Evolutionary conservation across 768 basidiomycete genomes (phyloP).

Genomic region (Mycena rebaudengoi): DNA sequence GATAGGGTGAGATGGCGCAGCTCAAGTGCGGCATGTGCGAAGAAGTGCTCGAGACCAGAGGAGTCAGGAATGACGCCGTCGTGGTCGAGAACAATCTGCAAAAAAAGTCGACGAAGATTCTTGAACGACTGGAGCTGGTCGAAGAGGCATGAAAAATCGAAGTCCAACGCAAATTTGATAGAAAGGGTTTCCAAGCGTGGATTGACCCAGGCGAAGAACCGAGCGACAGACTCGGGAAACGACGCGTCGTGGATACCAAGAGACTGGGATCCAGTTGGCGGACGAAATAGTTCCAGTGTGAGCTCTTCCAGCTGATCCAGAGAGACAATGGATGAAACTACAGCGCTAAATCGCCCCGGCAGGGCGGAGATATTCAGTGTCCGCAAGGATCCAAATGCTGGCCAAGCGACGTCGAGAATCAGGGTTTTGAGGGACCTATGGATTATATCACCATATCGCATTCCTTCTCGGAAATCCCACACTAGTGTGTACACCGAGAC

Average conservation of each 20-base stretch:
- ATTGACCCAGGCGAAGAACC: conserved; percentile 14
- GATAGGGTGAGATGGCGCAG: conserved; percentile 9
- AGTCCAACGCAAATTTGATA: conserved; percentile 6
- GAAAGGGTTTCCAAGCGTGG: neutral
- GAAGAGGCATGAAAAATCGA: conserved; percentile 11
- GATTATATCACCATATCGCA: conserved; percentile 10
- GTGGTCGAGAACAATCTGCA: conserved; percentile 4
- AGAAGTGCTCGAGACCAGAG: conserved; percentile 14
- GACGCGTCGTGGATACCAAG: neutral
- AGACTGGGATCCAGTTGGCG: neutral
- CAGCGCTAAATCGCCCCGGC: conserved; percentile 7
- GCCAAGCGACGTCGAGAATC: conserved; percentile 7
- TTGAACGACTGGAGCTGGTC: conserved; percentile 5
- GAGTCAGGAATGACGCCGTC: conserved; percentile 2
- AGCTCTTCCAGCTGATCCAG: conserved; percentile 6
- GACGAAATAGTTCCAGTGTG: conserved; percentile 3
- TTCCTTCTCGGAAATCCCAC: conserved; percentile 17
- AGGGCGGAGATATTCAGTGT: conserved; percentile 1
- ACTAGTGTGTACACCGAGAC: conserved; percentile 14
- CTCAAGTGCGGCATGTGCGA: conserved; percentile 2
- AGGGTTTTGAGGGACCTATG: conserved; percentile 12
- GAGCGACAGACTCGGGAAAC: conserved; percentile 7
- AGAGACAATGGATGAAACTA: conserved; percentile 4
- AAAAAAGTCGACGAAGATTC: neutral
- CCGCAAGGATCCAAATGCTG: conserved; percentile 14